These are phyloP conservation scores for Fusarium annulatum DNA, from an alignment of 2,329 filamentous ascomycete genomes.

Conservation along the genomic window DNA sequence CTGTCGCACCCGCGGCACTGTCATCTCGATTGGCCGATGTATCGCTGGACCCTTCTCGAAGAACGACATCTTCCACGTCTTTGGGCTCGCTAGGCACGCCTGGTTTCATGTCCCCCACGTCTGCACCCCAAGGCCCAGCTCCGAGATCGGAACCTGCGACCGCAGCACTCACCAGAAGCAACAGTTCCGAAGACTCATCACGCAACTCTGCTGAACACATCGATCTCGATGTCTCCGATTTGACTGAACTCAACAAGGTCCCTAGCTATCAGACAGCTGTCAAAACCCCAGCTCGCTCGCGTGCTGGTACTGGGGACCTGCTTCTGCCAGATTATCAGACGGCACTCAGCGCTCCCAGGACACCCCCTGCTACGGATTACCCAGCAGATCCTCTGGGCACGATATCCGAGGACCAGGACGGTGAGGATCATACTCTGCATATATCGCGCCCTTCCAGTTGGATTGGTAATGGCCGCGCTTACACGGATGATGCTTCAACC, in stretches of 20 bases:
- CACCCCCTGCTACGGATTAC: constrained; percentile 55
- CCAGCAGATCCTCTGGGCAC: constrained; percentile 46
- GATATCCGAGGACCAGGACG: constrained; percentile 48
- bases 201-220: constrained; percentile 67
- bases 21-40: constrained; percentile 78
- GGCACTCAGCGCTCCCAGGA: constrained; percentile 65
- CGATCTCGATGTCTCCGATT: constrained; percentile 68
- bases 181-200: constrained; percentile 64
- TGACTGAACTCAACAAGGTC: constrained; percentile 76
- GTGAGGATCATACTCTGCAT: constrained; percentile 41
- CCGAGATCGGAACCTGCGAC: constrained; percentile 58
- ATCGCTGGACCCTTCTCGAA: constrained; percentile 60
- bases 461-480: constrained; percentile 37
- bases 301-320: constrained; percentile 59
- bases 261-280: constrained; percentile 83
- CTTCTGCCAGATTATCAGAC: constrained; percentile 75
- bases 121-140: constrained; percentile 50
- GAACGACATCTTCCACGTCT: constrained; percentile 60
- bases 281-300: constrained; percentile 68
- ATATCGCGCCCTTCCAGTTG: constrained; percentile 42
- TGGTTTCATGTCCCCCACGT: constrained; percentile 57
- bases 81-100: constrained; percentile 57
- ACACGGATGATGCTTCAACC: constrained; percentile 40
- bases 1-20: constrained; percentile 62
- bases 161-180: constrained; percentile 62